Base-by-base conservation (phyloP, 2,329 filamentous ascomycete species). In the Aschersonia sp. region DNA sequence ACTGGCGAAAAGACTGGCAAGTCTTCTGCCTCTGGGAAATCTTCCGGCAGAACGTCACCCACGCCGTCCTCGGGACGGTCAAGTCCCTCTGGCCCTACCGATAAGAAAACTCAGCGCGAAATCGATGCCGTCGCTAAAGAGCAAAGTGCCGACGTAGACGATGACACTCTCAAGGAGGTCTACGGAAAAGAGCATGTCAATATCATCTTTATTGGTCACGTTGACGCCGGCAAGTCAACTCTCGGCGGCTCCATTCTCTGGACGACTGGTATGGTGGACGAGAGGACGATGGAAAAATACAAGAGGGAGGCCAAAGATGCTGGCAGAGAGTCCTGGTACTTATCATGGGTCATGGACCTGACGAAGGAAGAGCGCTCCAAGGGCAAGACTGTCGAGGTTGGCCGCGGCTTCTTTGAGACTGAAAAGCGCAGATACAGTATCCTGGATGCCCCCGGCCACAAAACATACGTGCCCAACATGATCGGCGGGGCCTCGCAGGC, bases 381-480 rank as follows among this genome's bases (percentile, higher is more conserved):
- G 75, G 92, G 92, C 55, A 98, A 97, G 74, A 98, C 92, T 5
- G 89, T 98, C 53, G 92, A 98, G 67, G 90, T 97, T 54, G 92
- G 92, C 30, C 81, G 90, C 61, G 92, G 87, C 10, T 95, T 87
- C 67, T 95, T 98, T 67, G 92, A 97, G 72, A 95, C 92, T 4
- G 87, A 97, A 51, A 95, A 92, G 72, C 84, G 92, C 55, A 77
- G 87, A 59, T 98, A 98, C 78, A 92, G 87, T 59, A 95, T 98
- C 54, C 77, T 98, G 45, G 92, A 98, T 66, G 92, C 92, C 0
- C 92, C 92, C 9, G 92, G 90, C 14, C 90, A 98, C 76, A 97
- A 97, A 73, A 95, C 86, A 2, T 98, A 92, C 56, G 92, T 98
- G 14, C 90, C 92, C 44, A 92, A 84, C 74, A 98, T 98, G 92